Percentiles rank a stretch among this genome's conserved stretches.
Evolutionary conservation across 352 stramenopile species (phyloP).

Genomic region (Globisporangium nagaii): DNA sequence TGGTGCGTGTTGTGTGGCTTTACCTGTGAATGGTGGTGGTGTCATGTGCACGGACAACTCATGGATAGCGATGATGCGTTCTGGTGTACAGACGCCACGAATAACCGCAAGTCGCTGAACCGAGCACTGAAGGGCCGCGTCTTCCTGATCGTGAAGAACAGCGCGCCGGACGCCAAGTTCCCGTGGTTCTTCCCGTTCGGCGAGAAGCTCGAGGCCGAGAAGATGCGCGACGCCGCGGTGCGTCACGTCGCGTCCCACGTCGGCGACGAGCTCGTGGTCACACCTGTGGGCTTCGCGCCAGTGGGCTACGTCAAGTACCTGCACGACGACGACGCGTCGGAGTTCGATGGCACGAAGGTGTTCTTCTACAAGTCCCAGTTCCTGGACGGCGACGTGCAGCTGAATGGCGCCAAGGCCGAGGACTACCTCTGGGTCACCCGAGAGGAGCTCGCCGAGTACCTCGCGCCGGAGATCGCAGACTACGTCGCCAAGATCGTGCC

Average conservation of each 20-base stretch:
- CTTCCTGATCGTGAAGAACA: constrained; percentile 71
- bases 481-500: constrained; percentile 83
- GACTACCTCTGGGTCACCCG: constrained; percentile 84
- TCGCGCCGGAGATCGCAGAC: constrained; percentile 53
- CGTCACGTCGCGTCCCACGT: constrained; percentile 42
- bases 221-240: constrained; percentile 77
- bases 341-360: constrained; percentile 77
- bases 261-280: constrained; percentile 42
- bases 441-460: constrained; percentile 69
- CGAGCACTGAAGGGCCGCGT: constrained; percentile 74
- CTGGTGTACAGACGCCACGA: constrained; percentile 26
- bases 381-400: constrained; percentile 44
- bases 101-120: constrained; percentile 87
- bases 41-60: background rate
- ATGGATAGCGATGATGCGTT: background rate
- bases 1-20: constrained; percentile 2
- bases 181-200: constrained; percentile 77
- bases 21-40: background rate
- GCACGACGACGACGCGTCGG: constrained; percentile 34
- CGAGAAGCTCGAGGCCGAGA: constrained; percentile 57
- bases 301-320: constrained; percentile 72
- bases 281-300: constrained; percentile 62
- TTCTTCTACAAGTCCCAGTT: constrained; percentile 87
- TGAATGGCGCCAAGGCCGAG: constrained; percentile 50
- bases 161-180: constrained; percentile 37